phyloP scores from a whole-genome alignment of 371 early-diverging fungal genomes.

The Mucor plumbeus region DNA sequence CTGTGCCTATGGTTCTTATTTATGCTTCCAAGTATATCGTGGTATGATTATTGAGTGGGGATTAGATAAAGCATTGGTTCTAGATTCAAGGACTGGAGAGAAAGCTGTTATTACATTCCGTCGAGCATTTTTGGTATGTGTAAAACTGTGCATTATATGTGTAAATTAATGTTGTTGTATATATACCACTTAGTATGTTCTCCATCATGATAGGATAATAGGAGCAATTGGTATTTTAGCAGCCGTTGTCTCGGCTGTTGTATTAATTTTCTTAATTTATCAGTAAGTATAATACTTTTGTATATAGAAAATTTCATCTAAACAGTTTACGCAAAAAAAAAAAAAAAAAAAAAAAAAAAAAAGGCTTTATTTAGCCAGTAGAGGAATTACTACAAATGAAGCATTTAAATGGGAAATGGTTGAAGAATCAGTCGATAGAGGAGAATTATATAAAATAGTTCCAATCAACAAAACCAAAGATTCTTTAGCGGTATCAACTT shows the following conservation, averaged over 20 bases:
- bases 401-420: slow-evolving; percentile 79
- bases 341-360: too few species aligned
- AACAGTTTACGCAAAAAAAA: too few species aligned
- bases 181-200: slow-evolving; percentile 48
- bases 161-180: background rate
- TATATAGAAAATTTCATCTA: background rate
- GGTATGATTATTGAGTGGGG: slow-evolving; percentile 62
- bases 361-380: slow-evolving; percentile 61
- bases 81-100: slow-evolving; percentile 42
- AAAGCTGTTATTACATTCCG: slow-evolving; percentile 39
- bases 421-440: slow-evolving; percentile 68
- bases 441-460: slow-evolving; percentile 51
- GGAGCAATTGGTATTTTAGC: slow-evolving; percentile 71
- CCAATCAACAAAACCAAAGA: background rate
- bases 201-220: slow-evolving; percentile 63
- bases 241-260: slow-evolving; percentile 59
- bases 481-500: background rate
- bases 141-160: background rate
- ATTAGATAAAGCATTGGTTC: slow-evolving; percentile 42
- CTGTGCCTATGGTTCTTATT: slow-evolving; percentile 69
- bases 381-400: slow-evolving; percentile 79
- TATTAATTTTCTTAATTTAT: slow-evolving; percentile 65
- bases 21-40: slow-evolving; percentile 62
- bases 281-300: slow-evolving; percentile 45
- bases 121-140: slow-evolving; percentile 51